Conservation (phyloP, 805 yeast species). For the Lipomyces sp. region DNA sequence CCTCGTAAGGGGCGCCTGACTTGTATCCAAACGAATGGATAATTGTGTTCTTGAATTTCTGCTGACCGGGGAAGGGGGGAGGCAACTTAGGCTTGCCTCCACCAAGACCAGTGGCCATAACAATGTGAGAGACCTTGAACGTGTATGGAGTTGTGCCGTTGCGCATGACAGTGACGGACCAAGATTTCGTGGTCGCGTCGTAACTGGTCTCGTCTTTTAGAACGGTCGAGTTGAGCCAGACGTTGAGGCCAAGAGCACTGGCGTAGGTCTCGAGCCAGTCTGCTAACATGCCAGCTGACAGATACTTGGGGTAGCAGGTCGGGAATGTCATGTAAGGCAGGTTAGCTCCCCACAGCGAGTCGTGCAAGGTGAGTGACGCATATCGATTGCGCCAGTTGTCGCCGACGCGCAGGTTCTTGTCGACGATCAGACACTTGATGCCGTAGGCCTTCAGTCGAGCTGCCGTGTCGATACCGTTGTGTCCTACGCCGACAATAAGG, state of each 20-base stretch:
- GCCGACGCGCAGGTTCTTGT: constrained; percentile 49
- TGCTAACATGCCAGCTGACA: constrained; percentile 1
- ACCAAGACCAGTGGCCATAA: constrained; percentile 5
- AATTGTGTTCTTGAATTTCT: neutral
- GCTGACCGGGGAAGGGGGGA: neutral
- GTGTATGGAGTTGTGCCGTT: neutral
- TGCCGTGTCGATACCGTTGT: constrained; percentile 51
- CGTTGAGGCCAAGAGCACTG: neutral
- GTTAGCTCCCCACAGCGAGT: neutral
- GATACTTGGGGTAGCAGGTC: neutral
- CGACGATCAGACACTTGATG: constrained; percentile 49
- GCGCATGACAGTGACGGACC: constrained; percentile 15
- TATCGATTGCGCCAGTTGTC: constrained; percentile 56
- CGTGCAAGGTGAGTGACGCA: constrained; percentile 8
- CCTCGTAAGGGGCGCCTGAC: neutral
- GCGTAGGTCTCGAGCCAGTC: neutral
- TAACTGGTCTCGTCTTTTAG: no score
- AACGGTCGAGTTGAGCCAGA: no score
- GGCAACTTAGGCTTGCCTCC: neutral
- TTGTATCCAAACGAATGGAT: neutral
- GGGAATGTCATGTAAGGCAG: constrained; percentile 2
- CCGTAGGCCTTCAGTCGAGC: constrained; percentile 52
- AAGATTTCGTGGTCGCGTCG: constrained; percentile 9
- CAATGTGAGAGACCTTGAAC: neutral
- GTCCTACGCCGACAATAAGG: constrained; percentile 56